phyloP scores from a whole-genome alignment of 176 grass and related monocot genomes.

The sorghum (Sorghum bicolor) region DNA sequence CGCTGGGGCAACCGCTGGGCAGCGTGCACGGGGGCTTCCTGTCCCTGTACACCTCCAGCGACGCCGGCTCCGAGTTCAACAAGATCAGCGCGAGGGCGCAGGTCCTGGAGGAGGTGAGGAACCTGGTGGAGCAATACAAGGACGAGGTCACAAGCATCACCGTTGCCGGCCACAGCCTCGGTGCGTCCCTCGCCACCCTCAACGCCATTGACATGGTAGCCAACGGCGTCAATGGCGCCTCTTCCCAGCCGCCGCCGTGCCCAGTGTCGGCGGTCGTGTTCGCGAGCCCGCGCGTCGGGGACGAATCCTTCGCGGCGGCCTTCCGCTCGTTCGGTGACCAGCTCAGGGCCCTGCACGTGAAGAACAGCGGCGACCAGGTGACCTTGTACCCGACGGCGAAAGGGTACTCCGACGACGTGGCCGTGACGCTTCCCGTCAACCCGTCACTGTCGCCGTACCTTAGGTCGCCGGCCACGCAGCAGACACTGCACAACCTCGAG shows the following conservation, averaged over 20 bases:
- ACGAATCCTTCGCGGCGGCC: background rate
- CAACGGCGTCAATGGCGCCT: no score
- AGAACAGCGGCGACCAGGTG: background rate
- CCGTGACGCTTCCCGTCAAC: background rate
- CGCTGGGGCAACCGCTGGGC: no score
- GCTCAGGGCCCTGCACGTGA: background rate
- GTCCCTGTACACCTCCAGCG: no score
- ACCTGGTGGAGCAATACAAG: background rate
- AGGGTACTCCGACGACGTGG: no score
- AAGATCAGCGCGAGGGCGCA: background rate
- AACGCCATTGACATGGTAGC: no score
- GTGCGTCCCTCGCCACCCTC: no score
- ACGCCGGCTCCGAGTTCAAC: no score
- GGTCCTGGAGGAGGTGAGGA: background rate
- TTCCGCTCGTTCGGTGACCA: background rate
- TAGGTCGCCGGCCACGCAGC: no score
- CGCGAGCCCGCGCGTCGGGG: background rate
- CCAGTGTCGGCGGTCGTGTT: background rate
- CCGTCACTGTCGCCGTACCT: no score
- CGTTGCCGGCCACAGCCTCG: background rate
- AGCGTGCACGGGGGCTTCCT: no score
- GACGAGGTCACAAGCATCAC: background rate
- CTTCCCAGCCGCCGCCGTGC: background rate
- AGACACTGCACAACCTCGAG: background rate
- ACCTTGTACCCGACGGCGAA: no score